Evolutionary conservation across 495 filamentous ascomycete genomes (phyloP).

Genomic region (Thermothielavioides terrestris): DNA sequence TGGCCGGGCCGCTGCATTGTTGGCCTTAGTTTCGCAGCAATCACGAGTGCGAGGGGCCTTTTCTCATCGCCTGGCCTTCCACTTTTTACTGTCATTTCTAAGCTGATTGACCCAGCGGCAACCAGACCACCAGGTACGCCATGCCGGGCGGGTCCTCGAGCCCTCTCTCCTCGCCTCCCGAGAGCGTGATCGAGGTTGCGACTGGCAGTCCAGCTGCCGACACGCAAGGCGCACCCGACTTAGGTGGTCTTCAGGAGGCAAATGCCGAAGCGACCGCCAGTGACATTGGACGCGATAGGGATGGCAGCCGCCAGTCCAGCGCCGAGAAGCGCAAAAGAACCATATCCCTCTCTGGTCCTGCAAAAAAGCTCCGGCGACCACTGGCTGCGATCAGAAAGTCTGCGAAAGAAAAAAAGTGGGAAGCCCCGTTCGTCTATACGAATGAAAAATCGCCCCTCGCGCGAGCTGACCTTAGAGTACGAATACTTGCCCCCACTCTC

Average conservation of each 20-base stretch:
- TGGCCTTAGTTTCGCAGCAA: no score
- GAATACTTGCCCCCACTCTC: conserved; percentile 6
- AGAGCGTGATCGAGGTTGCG: not conserved
- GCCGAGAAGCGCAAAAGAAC: conserved; percentile 1
- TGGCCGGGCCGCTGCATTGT: no score
- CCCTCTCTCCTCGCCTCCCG: conserved; percentile 11
- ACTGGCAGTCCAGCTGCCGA: not conserved
- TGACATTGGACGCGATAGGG: not conserved
- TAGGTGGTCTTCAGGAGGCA: not conserved
- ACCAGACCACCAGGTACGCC: not conserved
- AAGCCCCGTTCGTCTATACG: conserved; percentile 43
- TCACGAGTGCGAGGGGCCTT: no score
- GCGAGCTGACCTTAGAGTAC: conserved; percentile 48
- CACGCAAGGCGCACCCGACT: not conserved
- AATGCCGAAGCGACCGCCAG: not conserved
- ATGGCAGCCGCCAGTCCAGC: not conserved
- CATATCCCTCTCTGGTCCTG: not conserved
- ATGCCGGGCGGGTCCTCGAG: not conserved
- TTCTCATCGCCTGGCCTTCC: no score
- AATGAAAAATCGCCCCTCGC: conserved; percentile 48
- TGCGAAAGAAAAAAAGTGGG: conserved; percentile 24
- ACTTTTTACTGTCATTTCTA: no score
- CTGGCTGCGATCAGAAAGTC: conserved; percentile 4
- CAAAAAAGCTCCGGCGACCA: conserved; percentile 13
- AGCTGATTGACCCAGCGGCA: no score